Evolutionary conservation across 2,329 filamentous ascomycete genomes (phyloP), one percentile per base, ranked within the genome.

Genomic region (Pezicula neosporulosa): DNA sequence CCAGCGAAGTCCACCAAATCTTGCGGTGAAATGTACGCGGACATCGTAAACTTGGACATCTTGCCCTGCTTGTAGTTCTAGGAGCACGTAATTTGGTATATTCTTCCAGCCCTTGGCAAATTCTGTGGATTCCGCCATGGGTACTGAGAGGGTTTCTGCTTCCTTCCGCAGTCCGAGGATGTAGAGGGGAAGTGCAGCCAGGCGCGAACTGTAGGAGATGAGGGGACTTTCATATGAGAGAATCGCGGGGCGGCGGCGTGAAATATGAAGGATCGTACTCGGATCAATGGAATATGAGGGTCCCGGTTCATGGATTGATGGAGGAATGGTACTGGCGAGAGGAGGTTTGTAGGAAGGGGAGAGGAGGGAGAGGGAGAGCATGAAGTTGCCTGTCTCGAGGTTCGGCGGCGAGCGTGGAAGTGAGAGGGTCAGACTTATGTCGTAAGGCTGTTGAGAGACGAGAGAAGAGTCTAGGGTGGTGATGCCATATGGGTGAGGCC

Each of bases 311-410:
- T 28, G 49, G 13, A 43, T 47, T 47, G 39, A 48, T 21, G 24
- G 54, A 63, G 51, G 41, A 27, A 57, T 55, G 52, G 60, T 35
- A 62, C 60, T 27, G 60, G 66, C 27, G 59, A 62, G 48, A 9
- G 65, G 55, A 50, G 65, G 68, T 4, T 61, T 66, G 8, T 70
- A 69, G 21, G 70, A 68, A 21, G 72, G 70, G 24, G 77, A 77
- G 46, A 89, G 77, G 47, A 96, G 80, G 54, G 83, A 80, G 15
- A 96, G 73, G 44, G 89, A 86, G 16, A 97, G 74, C 94, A 99
- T 99, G 76, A 97, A 97, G 72, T 97, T 97, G 27, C 94, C 94
- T 13, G 81, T 80, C 2, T 80, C 80, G 19, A 88, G 71, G 63
- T 99, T 99, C 2, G 77, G 70, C 0, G 83, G 84, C 2, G 90